These are phyloP conservation scores for Saposhnikovia divaricata DNA, from an alignment of 129 eudicot genomes.

Conservation along the genomic window DNA sequence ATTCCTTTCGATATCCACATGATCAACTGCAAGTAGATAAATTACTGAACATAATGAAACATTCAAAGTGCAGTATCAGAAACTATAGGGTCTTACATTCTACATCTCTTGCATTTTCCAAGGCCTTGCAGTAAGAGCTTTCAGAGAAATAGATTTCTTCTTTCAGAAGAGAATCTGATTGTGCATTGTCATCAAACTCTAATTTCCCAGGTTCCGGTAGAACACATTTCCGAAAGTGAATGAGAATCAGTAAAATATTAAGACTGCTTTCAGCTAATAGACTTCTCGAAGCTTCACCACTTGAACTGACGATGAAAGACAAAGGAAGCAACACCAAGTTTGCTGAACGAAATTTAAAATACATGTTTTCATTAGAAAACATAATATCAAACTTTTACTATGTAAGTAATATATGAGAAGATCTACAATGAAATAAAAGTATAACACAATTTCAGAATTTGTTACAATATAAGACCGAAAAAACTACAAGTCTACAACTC, in stretches of 20 bases:
- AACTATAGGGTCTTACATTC: slow-evolving; percentile 52
- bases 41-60: slow-evolving; percentile 11
- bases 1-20: slow-evolving; percentile 68
- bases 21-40: slow-evolving; percentile 64
- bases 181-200: slow-evolving; percentile 28
- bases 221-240: slow-evolving; percentile 67
- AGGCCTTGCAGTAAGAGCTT: slow-evolving; percentile 77
- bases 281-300: slow-evolving; percentile 53
- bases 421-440: neutral
- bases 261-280: slow-evolving; percentile 78
- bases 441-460: neutral
- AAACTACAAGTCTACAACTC: neutral
- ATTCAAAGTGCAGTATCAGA: neutral
- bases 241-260: slow-evolving; percentile 63
- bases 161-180: slow-evolving; percentile 45
- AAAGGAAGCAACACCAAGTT: slow-evolving; percentile 73
- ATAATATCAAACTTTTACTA: neutral
- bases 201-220: slow-evolving; percentile 47
- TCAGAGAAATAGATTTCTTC: slow-evolving; percentile 61
- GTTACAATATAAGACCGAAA: neutral
- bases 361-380: neutral
- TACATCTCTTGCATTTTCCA: slow-evolving; percentile 71
- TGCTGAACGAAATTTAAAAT: slow-evolving; percentile 40
- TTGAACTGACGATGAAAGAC: slow-evolving; percentile 52
- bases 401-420: neutral